Conservation (phyloP, 805 yeast genomes). For the Jamesozyma spencerorum region DNA sequence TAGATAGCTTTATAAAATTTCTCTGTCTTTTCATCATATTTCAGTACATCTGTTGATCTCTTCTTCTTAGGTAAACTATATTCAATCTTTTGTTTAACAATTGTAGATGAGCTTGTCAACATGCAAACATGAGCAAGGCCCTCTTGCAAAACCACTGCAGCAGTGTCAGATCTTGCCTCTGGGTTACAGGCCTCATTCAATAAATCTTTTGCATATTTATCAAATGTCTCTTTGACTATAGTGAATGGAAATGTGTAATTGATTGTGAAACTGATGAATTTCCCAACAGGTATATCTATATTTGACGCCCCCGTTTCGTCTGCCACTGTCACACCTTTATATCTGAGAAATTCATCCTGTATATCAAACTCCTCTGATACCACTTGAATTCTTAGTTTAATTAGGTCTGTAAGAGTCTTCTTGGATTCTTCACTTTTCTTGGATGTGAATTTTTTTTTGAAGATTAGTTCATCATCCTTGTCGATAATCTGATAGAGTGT, state of each 20-base stretch:
- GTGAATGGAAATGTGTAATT: conserved; percentile 62
- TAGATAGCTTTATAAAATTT: conserved; percentile 59
- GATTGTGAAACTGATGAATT: conserved; percentile 80
- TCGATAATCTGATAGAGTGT: conserved; percentile 71
- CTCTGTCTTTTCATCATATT: conserved; percentile 67
- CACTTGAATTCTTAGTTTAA: conserved; percentile 51
- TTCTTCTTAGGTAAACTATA: conserved; percentile 79
- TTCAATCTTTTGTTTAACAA: conserved; percentile 69
- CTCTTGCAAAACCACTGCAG: conserved; percentile 87
- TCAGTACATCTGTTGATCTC: conserved; percentile 70
- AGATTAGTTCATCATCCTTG: conserved; percentile 62
- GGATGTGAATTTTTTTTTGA: conserved; percentile 53
- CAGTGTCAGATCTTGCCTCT: conserved; percentile 79
- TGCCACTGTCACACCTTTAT: conserved; percentile 60
- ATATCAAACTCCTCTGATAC: conserved; percentile 73
- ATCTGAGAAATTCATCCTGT: conserved; percentile 62
- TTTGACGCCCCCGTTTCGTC: conserved; percentile 39
- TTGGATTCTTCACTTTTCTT: conserved; percentile 65
- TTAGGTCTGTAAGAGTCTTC: conserved; percentile 44
- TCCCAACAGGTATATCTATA: conserved; percentile 72
- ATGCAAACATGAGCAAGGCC: conserved; percentile 91
- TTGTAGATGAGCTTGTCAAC: conserved; percentile 81
- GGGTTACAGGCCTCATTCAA: conserved; percentile 63
- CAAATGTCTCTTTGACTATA: conserved; percentile 71
- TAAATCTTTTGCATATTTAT: conserved; percentile 53